Base-by-base conservation (phyloP, 1,139 yeast species). In the Taphrina populina region DNA sequence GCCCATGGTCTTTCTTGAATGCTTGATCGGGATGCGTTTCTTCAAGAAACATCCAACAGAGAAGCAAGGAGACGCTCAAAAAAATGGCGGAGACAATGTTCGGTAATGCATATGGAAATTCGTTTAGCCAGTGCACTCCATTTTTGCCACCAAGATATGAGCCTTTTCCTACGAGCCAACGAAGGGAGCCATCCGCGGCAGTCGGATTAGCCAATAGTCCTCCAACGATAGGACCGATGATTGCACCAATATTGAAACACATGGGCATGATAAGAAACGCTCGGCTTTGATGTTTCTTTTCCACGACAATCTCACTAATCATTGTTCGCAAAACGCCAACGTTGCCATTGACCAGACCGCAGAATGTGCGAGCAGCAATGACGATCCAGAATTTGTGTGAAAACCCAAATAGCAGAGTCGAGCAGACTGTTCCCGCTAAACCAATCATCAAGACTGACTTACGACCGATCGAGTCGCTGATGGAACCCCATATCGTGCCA, bases 201-300 rank as follows among this genome's bases (percentile, higher is more conserved):
- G 65, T 65, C 5, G 76, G 74, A 41, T 66, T 65, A 23, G 75
- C 73, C 34, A 74, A 63, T 11, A 35, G 34, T 10, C 70, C 85
- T 72, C 66, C 86, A 36, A 81, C 71, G 77, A 37, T 69, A 1
- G 87, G 87, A 0, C 85, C 85, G 44, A 81, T 60, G 19, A 79
- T 75, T 54, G 73, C 69, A 1, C 86, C 86, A n/a, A 80, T 64
- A 64, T 79, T 81, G 76, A 79, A 82, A 29, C 81, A 69, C 52
- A 81, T 67, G 0, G 86, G 83, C 70, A 81, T 72, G 2, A 79
- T 76, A 37, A 81, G 73, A 64, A 81, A 80, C 1, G 84, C 84
- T 13, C 80, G 61, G 2, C 83, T 81, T 64, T 81, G 84, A 64
- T 81, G 84, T 43, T 71, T 70, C 57, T 79, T 73, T 59, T 80